These are phyloP conservation scores for Xylariales sp. DNA, from an alignment of 2,329 filamentous ascomycete species.

Conservation along the genomic window DNA sequence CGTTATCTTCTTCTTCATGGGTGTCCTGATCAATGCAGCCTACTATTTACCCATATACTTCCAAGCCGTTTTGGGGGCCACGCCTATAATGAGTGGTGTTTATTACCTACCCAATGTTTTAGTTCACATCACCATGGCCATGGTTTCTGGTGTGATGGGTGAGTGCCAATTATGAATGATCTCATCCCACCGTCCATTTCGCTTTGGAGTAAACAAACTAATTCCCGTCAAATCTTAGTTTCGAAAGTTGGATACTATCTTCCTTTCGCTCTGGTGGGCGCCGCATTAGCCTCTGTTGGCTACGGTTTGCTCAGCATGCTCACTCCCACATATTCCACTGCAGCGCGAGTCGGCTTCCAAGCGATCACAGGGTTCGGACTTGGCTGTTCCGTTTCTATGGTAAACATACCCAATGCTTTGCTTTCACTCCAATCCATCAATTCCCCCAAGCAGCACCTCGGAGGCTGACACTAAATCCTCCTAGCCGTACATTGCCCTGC, in stretches of 20 bases:
- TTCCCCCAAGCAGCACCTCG: no score
- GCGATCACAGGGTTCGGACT: constrained; percentile 18
- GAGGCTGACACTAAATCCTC: neutral
- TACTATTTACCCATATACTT: constrained; percentile 9
- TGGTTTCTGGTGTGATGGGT: constrained; percentile 33
- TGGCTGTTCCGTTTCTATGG: constrained; percentile 19
- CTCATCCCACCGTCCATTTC: no score
- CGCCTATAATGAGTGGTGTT: constrained; percentile 24
- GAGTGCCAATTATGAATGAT: no score
- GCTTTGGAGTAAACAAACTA: neutral
- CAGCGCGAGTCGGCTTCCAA: constrained; percentile 23
- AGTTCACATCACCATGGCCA: constrained; percentile 51
- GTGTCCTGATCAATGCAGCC: no score
- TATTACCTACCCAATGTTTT: constrained; percentile 24
- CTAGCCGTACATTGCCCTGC: constrained; percentile 20
- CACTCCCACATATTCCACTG: constrained; percentile 15
- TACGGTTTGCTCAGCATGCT: constrained; percentile 22
- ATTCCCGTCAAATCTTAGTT: constrained; percentile 11
- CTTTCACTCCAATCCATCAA: no score
- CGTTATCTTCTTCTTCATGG: no score
- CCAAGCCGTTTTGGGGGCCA: constrained; percentile 9
- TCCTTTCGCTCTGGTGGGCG: constrained; percentile 19
- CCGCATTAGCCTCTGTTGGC: constrained; percentile 16
- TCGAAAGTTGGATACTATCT: constrained; percentile 22
- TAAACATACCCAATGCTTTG: neutral